Percentiles rank a stretch among this genome's conserved stretches.
phyloP scores from a whole-genome alignment of 1,139 yeast genomes.

The Lodderomyces jiufengensis region DNA sequence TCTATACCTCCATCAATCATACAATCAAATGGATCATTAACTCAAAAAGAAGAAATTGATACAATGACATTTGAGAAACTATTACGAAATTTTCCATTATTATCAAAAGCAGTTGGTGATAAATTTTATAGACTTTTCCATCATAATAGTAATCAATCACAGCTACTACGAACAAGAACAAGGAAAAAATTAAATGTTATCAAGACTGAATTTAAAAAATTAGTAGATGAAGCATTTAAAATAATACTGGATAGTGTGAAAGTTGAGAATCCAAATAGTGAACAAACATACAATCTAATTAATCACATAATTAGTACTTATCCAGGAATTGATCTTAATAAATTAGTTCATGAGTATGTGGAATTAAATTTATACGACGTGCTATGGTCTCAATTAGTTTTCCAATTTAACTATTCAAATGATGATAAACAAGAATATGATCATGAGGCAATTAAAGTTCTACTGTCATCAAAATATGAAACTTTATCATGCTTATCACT shows the following conservation, averaged over 20 bases:
- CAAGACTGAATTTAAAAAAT: constrained; percentile 29
- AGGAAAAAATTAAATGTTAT: constrained; percentile 27
- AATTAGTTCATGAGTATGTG: constrained; percentile 62
- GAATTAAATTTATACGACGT: constrained; percentile 65
- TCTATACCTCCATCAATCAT: constrained; percentile 5
- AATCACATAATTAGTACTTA: constrained; percentile 29
- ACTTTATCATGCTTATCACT: constrained; percentile 55
- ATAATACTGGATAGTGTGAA: constrained; percentile 43
- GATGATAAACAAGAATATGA: constrained; percentile 28
- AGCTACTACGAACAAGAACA: constrained; percentile 29
- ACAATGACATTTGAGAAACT: constrained; percentile 40
- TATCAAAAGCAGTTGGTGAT: constrained; percentile 46
- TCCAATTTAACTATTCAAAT: constrained; percentile 33
- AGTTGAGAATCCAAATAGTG: constrained; percentile 34
- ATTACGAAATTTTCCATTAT: constrained; percentile 43
- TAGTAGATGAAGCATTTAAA: constrained; percentile 36
- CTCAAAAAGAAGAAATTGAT: constrained; percentile 6
- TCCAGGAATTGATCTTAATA: constrained; percentile 51
- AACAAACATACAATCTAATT: constrained; percentile 31
- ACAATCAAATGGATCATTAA: constrained; percentile 1
- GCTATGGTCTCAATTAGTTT: constrained; percentile 52
- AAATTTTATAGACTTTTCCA: constrained; percentile 43
- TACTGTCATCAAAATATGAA: constrained; percentile 35
- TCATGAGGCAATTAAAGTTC: constrained; percentile 26
- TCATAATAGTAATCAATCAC: constrained; percentile 38